Base-by-base conservation (phyloP, 2,329 filamentous ascomycete species). In the Colletotrichum tropicicola region DNA sequence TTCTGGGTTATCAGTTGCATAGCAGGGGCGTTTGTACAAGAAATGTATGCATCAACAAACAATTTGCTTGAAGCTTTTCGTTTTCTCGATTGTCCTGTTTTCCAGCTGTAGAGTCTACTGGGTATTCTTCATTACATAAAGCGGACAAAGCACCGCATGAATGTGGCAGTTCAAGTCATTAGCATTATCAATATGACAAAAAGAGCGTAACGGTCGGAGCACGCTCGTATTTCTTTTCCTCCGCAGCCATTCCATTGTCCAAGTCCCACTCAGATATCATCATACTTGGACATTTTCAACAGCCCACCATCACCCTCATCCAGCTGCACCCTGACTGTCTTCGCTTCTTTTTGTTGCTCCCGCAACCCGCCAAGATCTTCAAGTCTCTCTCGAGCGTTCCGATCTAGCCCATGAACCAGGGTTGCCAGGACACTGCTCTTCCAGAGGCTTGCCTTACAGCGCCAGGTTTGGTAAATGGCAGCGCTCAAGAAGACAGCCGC, bases 391-490 rank as follows among this genome's bases (percentile, higher is more conserved):
- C 71, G 67, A 2, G 68, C 69, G 21, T 70, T 68, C 10, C 69
- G 67, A 55, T 78, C 77, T 44, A 79, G 66, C 1, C 77, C 77
- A 53, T 78, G 74, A 21, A 78, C 72, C 56, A 79, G 48, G 62
- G 77, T 70, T 0, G 76, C 77, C 13, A 78, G 60, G 19, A 73
- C 70, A 48, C 75, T 78, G 32, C 75, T 75, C 71, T 78, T 78
- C 76, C 76, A 77, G 19, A 74, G 32, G 21, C 70, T 65, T 25
- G 73, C 73, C 19, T 68, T 68, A 8, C 70, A 69, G 12, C 59
- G 69, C 52, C 66, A 61, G 13, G 72, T 73, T 30, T 68, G 68
- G 30, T 71, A 70, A 3, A 75, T 69, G 2, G 71, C 72, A 8
- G 70, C 67, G 0, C 63, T 68, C 6, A 79, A 59, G 49, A 79